Conservation (phyloP, 1,284 basidiomycete genomes). For the Ustilago hordei region DNA sequence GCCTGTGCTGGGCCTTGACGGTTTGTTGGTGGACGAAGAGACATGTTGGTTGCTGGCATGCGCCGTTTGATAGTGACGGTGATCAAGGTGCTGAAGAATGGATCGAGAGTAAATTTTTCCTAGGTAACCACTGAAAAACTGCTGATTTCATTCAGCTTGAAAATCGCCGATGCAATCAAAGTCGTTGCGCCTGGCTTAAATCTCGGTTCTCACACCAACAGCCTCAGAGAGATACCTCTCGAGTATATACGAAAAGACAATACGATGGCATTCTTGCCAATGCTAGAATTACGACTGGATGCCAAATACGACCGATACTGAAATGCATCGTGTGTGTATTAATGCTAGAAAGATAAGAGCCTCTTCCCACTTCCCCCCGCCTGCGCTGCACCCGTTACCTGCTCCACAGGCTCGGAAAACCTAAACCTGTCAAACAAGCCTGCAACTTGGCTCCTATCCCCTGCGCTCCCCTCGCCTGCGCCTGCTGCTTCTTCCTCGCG, state of each 20-base stretch:
- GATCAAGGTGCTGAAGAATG: not conserved
- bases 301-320: not conserved
- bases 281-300: not conserved
- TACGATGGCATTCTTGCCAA: no score
- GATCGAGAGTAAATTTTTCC: not conserved
- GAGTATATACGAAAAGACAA: no score
- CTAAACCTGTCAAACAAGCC: constrained; percentile 36
- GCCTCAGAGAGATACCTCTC: not conserved
- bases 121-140: no score
- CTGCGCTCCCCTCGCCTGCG: not conserved
- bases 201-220: not conserved
- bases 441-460: not conserved
- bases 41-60: not conserved
- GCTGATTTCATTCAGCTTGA: not conserved
- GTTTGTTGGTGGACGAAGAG: not conserved
- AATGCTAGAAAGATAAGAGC: constrained; percentile 6
- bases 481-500: constrained; percentile 5
- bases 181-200: not conserved
- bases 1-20: constrained; percentile 16
- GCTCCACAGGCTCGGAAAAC: constrained; percentile 9
- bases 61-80: not conserved
- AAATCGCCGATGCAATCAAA: not conserved
- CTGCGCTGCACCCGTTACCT: not conserved
- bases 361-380: not conserved
- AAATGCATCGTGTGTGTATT: no score